A percentile compares a stretch with the other conserved stretches of the same genome.
Conservation (phyloP, 306 rosid species). For the Herpetospermum pedunculosum region DNA sequence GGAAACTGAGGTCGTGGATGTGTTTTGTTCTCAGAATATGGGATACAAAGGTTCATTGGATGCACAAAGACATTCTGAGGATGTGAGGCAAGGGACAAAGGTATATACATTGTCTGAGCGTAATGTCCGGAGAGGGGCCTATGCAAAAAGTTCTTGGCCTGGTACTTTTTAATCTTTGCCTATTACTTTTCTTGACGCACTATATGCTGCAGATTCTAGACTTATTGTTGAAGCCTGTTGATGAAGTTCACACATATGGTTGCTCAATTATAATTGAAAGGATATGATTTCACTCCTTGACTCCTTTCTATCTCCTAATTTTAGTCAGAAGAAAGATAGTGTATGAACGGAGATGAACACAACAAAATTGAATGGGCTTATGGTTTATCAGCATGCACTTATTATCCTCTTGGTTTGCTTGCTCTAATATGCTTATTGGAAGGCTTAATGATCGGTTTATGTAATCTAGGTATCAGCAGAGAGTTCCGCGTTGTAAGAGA, state of each 20-base stretch:
- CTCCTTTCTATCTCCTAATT: background rate
- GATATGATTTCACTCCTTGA: background rate
- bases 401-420: background rate
- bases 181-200: background rate
- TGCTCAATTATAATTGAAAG: background rate
- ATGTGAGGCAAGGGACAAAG: slow-evolving; percentile 41
- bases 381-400: background rate
- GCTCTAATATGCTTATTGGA: background rate
- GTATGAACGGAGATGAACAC: background rate
- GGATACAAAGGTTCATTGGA: slow-evolving; percentile 38
- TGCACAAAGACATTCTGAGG: slow-evolving; percentile 35
- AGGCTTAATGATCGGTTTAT: slow-evolving; percentile 19
- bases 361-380: background rate
- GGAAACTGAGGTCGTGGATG: background rate
- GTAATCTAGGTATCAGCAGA: slow-evolving; percentile 48
- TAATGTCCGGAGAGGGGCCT: slow-evolving; percentile 46
- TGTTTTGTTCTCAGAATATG: slow-evolving; percentile 41
- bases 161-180: slow-evolving; percentile 28
- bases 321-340: background rate
- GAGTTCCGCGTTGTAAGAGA: slow-evolving; percentile 94
- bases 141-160: slow-evolving; percentile 42
- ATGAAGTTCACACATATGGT: background rate
- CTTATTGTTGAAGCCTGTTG: slow-evolving; percentile 1
- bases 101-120: slow-evolving; percentile 39
- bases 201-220: background rate